These are phyloP conservation scores for Cunninghamia lanceolata DNA, from an alignment of 75 land plant genomes.

Conservation along the genomic window DNA sequence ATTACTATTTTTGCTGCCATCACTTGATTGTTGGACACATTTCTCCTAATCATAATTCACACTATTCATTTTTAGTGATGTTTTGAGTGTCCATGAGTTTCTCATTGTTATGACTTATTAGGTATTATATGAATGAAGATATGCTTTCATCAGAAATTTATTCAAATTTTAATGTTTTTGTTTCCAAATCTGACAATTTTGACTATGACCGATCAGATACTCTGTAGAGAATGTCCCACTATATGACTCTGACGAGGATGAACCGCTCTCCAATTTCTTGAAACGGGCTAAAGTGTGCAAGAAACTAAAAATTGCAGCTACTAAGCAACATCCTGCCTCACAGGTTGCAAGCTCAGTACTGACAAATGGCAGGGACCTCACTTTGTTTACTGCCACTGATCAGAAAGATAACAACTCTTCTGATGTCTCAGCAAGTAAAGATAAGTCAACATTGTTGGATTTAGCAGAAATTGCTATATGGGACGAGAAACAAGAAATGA, in stretches of 20 bases:
- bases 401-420: slow-evolving; percentile 18
- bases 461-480: slow-evolving; percentile 5
- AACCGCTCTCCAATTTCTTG: slow-evolving; percentile 31
- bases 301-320: slow-evolving; percentile 4
- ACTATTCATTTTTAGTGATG: neutral
- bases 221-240: slow-evolving; percentile 75
- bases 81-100: neutral
- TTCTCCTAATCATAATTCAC: neutral
- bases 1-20: no score
- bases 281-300: slow-evolving; percentile 20
- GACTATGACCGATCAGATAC: slow-evolving; percentile 17
- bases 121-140: neutral
- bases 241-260: slow-evolving; percentile 78
- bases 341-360: neutral
- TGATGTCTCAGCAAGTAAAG: slow-evolving; percentile 19
- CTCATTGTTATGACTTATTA: neutral
- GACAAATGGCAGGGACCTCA: slow-evolving; percentile 6
- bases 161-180: neutral
- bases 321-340: slow-evolving; percentile 3
- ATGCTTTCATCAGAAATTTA: neutral
- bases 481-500: slow-evolving; percentile 5
- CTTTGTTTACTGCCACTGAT: slow-evolving; percentile 12
- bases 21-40: neutral
- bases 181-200: neutral
- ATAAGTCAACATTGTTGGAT: neutral